Percentiles rank a stretch among this genome's conserved stretches.
Conservation (phyloP, 495 filamentous ascomycete species). For the Eremomyces bilateralis region DNA sequence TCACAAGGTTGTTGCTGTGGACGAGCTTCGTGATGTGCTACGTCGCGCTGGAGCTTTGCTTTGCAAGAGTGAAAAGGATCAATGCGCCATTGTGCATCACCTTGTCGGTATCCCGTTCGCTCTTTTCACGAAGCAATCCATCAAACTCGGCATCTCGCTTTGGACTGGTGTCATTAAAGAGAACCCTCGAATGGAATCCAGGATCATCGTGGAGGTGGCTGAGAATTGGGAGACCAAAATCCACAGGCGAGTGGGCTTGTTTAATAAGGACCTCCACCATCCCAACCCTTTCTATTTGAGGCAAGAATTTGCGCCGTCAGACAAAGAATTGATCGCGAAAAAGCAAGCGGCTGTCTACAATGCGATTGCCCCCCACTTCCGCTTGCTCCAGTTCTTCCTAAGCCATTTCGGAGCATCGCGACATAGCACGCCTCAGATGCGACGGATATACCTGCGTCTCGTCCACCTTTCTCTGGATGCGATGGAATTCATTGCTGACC, state of each 20-base stretch:
- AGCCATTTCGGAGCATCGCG: conserved; percentile 88
- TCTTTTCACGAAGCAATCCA: conserved; percentile 81
- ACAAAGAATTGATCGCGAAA: conserved; percentile 50
- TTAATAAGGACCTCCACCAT: conserved; percentile 26
- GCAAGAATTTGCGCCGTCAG: conserved; percentile 81
- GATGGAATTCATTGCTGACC: conserved; percentile 42
- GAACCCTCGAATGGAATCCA: conserved; percentile 68
- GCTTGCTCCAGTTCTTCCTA: conserved; percentile 67
- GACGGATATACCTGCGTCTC: conserved; percentile 58
- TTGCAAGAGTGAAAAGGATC: conserved; percentile 48
- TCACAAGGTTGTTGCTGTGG: conserved; percentile 43
- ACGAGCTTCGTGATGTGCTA: conserved; percentile 57
- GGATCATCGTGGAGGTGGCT: conserved; percentile 61
- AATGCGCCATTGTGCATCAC: conserved; percentile 57
- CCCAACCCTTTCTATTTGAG: conserved; percentile 70
- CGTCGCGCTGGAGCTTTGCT: conserved; percentile 66
- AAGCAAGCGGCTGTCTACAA: conserved; percentile 58
- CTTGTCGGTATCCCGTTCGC: conserved; percentile 80
- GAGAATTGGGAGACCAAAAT: conserved; percentile 73
- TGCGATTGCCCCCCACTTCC: conserved; percentile 63
- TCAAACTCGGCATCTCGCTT: conserved; percentile 83
- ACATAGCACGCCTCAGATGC: conserved; percentile 54
- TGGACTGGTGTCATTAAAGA: conserved; percentile 97
- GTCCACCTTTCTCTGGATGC: conserved; percentile 52
- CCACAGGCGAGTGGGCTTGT: conserved; percentile 53